Conservation (phyloP, 208 protist species). For the Angomonas deanei region DNA sequence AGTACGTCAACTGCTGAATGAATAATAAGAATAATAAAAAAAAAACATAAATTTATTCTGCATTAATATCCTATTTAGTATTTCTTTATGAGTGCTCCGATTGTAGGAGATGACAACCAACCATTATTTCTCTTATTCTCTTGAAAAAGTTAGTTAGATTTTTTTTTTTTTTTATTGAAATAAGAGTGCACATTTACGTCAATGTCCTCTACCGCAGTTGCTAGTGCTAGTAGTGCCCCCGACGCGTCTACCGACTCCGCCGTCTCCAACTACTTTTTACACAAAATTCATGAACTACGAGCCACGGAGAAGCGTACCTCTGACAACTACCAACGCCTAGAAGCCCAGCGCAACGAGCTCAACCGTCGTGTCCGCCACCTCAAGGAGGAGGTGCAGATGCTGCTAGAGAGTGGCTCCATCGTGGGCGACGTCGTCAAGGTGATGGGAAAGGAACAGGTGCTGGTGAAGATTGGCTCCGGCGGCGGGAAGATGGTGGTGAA, state of each 20-base stretch:
- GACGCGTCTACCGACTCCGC: slow-evolving; percentile 24
- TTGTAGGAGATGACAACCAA: too few relatives aligned
- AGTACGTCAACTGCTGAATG: slow-evolving; percentile 10
- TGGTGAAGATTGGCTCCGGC: slow-evolving; percentile 93
- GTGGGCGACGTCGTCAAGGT: slow-evolving; percentile 99
- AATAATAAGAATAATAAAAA: too few relatives aligned
- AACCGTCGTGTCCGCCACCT: slow-evolving; percentile 94
- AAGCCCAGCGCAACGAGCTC: slow-evolving; percentile 84
- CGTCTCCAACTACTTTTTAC: slow-evolving; percentile 84
- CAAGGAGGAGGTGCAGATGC: slow-evolving; percentile 98
- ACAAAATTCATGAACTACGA: slow-evolving; percentile 88
- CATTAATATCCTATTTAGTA: too few relatives aligned
- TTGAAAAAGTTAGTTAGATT: not conserved
- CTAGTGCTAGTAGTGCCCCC: slow-evolving; percentile 10
- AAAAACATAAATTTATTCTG: too few relatives aligned
- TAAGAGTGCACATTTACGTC: not conserved
- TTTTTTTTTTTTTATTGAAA: not conserved
- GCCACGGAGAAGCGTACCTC: slow-evolving; percentile 78
- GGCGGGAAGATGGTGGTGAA: slow-evolving; percentile 99
- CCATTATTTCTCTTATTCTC: too few relatives aligned
- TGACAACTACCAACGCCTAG: slow-evolving; percentile 84
- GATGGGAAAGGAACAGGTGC: slow-evolving; percentile 97
- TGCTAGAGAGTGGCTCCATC: slow-evolving; percentile 97
- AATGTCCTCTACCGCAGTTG: slow-evolving; percentile 10
- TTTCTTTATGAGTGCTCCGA: too few relatives aligned